phyloP scores from a whole-genome alignment of 2,329 filamentous ascomycete species.

The Exophiala bonariae region DNA sequence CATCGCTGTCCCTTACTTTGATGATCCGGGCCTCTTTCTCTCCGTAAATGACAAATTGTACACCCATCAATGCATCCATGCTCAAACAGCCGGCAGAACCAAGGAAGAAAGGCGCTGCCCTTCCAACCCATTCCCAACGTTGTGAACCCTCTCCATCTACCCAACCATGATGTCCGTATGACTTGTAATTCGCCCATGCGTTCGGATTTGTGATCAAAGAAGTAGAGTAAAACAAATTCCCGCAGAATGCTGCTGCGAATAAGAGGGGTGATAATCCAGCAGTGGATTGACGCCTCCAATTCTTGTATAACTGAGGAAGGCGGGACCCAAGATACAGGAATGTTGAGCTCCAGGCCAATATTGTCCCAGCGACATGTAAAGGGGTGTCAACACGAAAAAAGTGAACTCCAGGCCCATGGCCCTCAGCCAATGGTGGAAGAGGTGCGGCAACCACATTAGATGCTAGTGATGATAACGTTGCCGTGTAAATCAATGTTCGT shows the following conservation, averaged over 20 bases:
- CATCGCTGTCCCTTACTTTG: constrained; percentile 46
- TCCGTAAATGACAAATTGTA: constrained; percentile 64
- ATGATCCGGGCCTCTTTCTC: constrained; percentile 48
- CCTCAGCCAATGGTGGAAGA: constrained; percentile 16
- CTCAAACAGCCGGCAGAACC: constrained; percentile 65
- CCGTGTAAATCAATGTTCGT: constrained; percentile 45
- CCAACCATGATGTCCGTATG: constrained; percentile 62
- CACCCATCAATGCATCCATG: constrained; percentile 62
- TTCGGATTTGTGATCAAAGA: constrained; percentile 64
- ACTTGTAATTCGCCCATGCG: constrained; percentile 58
- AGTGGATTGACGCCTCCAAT: constrained; percentile 62
- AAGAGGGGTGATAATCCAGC: constrained; percentile 63
- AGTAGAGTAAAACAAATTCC: constrained; percentile 66
- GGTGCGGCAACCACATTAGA: constrained; percentile 43
- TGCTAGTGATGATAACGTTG: constrained; percentile 45
- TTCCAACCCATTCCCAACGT: constrained; percentile 56
- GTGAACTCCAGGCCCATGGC: constrained; percentile 25
- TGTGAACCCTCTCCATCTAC: constrained; percentile 56
- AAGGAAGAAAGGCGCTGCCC: constrained; percentile 64
- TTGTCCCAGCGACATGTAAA: constrained; percentile 48
- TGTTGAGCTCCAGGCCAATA: constrained; percentile 59
- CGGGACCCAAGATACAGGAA: constrained; percentile 60
- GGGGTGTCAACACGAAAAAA: constrained; percentile 29
- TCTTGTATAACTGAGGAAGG: constrained; percentile 66
- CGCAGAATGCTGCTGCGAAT: constrained; percentile 67